Evolutionary conservation across 2,329 filamentous ascomycete genomes (phyloP), one percentile per base, ranked within the genome.

Genomic region (Fusarium globosum): DNA sequence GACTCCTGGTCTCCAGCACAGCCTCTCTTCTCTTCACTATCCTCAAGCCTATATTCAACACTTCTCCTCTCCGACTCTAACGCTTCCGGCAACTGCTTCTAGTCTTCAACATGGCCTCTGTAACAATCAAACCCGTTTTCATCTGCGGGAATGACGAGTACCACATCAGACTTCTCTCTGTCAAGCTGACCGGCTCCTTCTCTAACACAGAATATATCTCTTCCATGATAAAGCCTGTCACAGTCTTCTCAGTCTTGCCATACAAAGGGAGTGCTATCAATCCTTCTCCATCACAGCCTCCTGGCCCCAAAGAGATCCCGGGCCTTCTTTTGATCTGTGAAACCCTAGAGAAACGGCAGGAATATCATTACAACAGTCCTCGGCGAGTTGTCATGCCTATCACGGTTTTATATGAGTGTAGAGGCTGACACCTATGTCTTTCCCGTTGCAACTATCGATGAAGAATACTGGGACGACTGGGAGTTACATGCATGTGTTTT

Each of bases 11-110:
- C 11, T 14, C 4, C 20, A 28, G 11, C 6, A 14, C 5, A 30
- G 23, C 7, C 4, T 28, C 3, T 41, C 4, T 18, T 41, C 23
- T 28, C 23, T n/a, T 41, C 15, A 7, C 23, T 4, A 30, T 12
- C 9, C 45, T 21, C 12, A 10, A 30, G 11, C 3, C 10, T 28
- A 5, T 28, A 28, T 9, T 10, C 6, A 21, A 9, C 2, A 13
- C 10, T 36, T n/a, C 20, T n/a, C 23, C 4, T 13, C 4, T 26
- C 21, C 11, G 4, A 10, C 30, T 26, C 1, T 12, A 13, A 52
- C 26, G 8, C 2, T 26, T 20, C 7, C 10, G 2, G 4, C n/a
- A 11, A 9, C 2, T 0, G 4, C 10, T 26, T 4, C 18, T 13
- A 2, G 10, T 6, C 9, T 39, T 4, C 21, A 26, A 15, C 13